Conservation (phyloP, 2,329 filamentous ascomycete species). For the Elsinoe necatrix region DNA sequence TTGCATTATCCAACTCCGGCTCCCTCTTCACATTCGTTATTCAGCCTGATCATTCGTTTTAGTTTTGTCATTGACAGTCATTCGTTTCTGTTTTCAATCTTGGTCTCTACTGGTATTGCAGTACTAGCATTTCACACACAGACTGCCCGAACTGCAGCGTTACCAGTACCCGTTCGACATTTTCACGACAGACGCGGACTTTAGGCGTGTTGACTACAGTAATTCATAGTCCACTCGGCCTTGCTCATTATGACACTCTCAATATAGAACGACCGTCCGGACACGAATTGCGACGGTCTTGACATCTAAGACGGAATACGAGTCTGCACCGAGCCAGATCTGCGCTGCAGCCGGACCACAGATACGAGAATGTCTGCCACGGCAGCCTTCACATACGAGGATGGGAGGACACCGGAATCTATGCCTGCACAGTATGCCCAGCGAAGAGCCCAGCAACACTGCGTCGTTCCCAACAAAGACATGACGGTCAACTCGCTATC, state of each 20-base stretch:
- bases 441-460: neutral
- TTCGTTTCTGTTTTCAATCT: conserved; percentile 8
- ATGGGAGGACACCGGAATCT: neutral
- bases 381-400: neutral
- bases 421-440: neutral
- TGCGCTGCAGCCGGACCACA: neutral
- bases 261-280: neutral
- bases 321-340: conserved; percentile 1
- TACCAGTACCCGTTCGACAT: neutral
- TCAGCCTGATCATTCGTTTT: conserved; percentile 8
- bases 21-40: neutral
- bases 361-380: conserved; percentile 2
- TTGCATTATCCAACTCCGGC: neutral
- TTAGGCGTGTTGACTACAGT: neutral
- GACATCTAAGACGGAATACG: conserved; percentile 3
- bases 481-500: neutral
- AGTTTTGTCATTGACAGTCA: conserved; percentile 7
- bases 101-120: neutral
- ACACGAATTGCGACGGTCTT: neutral
- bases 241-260: neutral
- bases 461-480: neutral
- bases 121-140: neutral
- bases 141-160: neutral
- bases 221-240: neutral
- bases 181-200: neutral